Base-by-base conservation (phyloP, 306 rosid genomes). In the Luffa acutangula region DNA sequence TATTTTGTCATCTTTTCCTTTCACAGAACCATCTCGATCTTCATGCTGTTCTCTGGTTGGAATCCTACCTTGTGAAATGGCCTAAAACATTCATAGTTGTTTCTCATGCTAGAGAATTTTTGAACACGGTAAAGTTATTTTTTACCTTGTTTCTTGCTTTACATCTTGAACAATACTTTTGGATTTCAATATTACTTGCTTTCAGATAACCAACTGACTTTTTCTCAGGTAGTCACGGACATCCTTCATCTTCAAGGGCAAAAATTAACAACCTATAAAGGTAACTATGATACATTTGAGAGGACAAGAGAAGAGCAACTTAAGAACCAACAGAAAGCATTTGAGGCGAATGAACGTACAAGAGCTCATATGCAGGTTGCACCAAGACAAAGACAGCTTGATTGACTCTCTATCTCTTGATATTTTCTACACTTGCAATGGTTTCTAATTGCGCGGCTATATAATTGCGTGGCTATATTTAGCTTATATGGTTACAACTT, bases 11-110 rank as follows among this genome's bases (percentile, higher is more conserved):
- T 9, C 63, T 31, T 62, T 34, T 81, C 60, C 78, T 77, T 46
- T 86, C 86, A 72, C 96, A 95, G 99, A 95, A 95, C 80, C 99
- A 95, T 95, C 97, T 95, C 81, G 99, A 95, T 93, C 99, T 95
- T 82, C 99, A 95, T 79, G 99, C 99, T 67, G 99, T 95, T 84
- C 87, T 95, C 70, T 95, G 99, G 99, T 89, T 95, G 85, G 99
- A 95, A 76, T 8, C 93, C 2, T 93, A 95, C 90, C 84, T 95
- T 82, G 90, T 87, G 88, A 95, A 91, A 84, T 95, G 99, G 99
- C 98, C 97, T 10, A 95, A 95, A 81, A 93, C 99, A 59, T 88
- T 93, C 78, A 93, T 95, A 70, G 93, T 95, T 75, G 99, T 95
- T 87, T 95, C 99, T 85, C 99, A 93, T 84, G 99, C 99, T 81